Evolutionary conservation across 345 rosid genomes (phyloP), one percentile per base, ranked within the genome.

Genomic region (Ceriops zippeliana): DNA sequence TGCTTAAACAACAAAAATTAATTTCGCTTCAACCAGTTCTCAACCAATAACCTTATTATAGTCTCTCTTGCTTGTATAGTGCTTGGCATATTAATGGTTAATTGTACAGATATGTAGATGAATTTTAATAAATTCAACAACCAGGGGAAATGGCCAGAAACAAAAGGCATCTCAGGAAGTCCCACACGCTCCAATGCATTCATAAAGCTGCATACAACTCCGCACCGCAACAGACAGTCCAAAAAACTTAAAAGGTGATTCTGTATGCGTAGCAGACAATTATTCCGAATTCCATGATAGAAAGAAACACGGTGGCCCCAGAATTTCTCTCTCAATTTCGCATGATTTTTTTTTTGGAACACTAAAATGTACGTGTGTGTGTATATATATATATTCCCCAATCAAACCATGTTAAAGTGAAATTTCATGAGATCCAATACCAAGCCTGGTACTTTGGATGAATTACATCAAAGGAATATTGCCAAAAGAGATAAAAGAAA

Each of bases 111-210:
- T 5, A 46, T 5, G 9, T 2, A 11, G 42, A 68, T 68, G 56
- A 27, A 42, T 27, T 58, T 58, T 28, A 68, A 58, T 58, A 63
- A 26, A 26, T n/a, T 59, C 71, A 68, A 19, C 72, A 19, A 68
- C 72, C 72, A n/a, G 11, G 19, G 32, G 3, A 46, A 27, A 22
- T 27, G 20, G 32, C 58, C 42, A 28, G 63, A 0, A 28, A 26
- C 4, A 22, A 2, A 30, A 0, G 19, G 21, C 22, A 35, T 35
- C 46, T 63, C 22, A 4, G 31, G 62, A 30, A 57, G 9, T 51
- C 74, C 69, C 68, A 46, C 69, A 58, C 46, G 20, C 35, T 63
- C 57, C 21, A n/a, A 16, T 31, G 28, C 51, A 20, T 63, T 42
- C 53, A 24, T 54, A 1, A 17, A 38, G 22, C 34, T 37, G 32